Evolutionary conservation across 2,329 filamentous ascomycete species (phyloP), one percentile per base, ranked within the genome.

Genomic region (Alternaria metachromatica): DNA sequence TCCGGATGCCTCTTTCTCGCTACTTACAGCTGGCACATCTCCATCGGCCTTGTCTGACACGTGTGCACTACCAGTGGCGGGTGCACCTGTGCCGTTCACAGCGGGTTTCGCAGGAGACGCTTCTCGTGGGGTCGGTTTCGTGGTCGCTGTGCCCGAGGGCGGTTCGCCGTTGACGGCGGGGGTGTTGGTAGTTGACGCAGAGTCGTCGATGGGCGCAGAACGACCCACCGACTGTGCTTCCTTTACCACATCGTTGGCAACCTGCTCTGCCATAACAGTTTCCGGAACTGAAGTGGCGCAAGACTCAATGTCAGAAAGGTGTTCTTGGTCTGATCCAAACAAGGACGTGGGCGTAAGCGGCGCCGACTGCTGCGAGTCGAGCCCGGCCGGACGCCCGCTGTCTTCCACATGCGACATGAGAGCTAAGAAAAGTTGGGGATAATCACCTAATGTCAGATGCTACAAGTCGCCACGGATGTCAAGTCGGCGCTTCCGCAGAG

Each of bases 221-320:
- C 84, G 86, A 85, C 87, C 87, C 83, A 87, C 84, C 87, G 88
- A 90, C 88, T 85, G 84, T 84, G 87, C 84, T 86, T 88, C 85
- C 84, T 88, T 88, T 89, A 90, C 88, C 88, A 89, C 88, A 90
- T 90, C 86, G 83, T 88, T 87, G 86, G 83, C 84, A 79, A 82
- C 87, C 87, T 88, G 86, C 87, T 89, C 88, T 89, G 88, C 88
- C 88, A 90, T 90, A 89, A 90, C 88, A 90, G 87, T 83, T 80
- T 83, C 81, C 80, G 83, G 80, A 80, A 80, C 84, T 86, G 81
- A 69, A 20, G 74, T 69, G 70, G 72, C 65, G 68, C 68, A 72
- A 69, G 64, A 65, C 56, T 54, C 65, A 62, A 53, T 69, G 78
- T 80, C 72, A 81, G 78, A 80, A 70, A 37, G 57, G 37, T 68